These are phyloP conservation scores for Collybia sp. DNA, from an alignment of 768 basidiomycete species.

Conservation along the genomic window DNA sequence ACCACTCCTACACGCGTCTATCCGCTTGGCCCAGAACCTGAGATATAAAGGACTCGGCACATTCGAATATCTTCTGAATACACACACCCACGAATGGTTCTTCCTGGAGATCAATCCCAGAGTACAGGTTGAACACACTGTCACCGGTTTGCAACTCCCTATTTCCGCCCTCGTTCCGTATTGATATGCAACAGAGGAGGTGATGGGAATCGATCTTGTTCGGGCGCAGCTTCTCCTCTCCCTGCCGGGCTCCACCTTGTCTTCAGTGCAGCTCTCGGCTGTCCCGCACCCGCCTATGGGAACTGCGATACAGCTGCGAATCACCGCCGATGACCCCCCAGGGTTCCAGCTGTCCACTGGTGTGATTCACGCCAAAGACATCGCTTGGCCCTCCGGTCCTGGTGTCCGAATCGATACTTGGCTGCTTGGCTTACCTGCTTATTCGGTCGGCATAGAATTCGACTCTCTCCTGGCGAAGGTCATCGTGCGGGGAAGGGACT, in stretches of 20 bases:
- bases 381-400: slow-evolving; percentile 69
- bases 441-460: slow-evolving; percentile 71
- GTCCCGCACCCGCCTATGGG: slow-evolving; percentile 59
- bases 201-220: slow-evolving; percentile 85
- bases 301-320: slow-evolving; percentile 81
- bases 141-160: slow-evolving; percentile 55
- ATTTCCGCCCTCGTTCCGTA: background rate
- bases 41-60: slow-evolving; percentile 85
- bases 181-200: slow-evolving; percentile 56
- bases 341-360: slow-evolving; percentile 85
- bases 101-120: slow-evolving; percentile 90
- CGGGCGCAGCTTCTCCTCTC: slow-evolving; percentile 89
- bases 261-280: slow-evolving; percentile 65
- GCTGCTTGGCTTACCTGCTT: slow-evolving; percentile 60
- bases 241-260: slow-evolving; percentile 58
- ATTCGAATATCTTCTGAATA: slow-evolving; percentile 82
- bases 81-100: slow-evolving; percentile 68
- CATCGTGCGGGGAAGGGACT: slow-evolving; percentile 72
- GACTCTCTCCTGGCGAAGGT: slow-evolving; percentile 88
- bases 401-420: slow-evolving; percentile 85
- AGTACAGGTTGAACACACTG: slow-evolving; percentile 92
- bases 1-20: slow-evolving; percentile 67
- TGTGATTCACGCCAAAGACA: slow-evolving; percentile 74
- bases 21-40: slow-evolving; percentile 73
- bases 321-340: slow-evolving; percentile 86